phyloP scores from a whole-genome alignment of 2,329 filamentous ascomycete genomes.

The Zarea fungicola region DNA sequence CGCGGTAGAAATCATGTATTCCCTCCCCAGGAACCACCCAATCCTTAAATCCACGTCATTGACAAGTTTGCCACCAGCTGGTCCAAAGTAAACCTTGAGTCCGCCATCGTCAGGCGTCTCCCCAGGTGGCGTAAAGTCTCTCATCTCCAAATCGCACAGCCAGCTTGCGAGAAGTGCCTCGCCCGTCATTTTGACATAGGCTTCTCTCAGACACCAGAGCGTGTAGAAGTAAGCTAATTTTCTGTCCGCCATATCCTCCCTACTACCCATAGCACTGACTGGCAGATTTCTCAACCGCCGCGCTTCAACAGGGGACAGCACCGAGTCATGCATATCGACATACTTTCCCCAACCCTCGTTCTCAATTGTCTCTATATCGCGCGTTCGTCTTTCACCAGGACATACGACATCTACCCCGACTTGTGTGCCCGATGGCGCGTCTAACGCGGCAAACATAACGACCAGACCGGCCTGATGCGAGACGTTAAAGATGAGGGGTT shows the following conservation, averaged over 20 bases:
- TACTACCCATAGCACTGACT: slow-evolving; percentile 21
- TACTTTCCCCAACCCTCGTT: slow-evolving; percentile 59
- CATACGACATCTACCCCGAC: slow-evolving; percentile 75
- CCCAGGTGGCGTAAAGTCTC: slow-evolving; percentile 53
- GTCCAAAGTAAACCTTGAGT: slow-evolving; percentile 27
- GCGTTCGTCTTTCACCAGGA: slow-evolving; percentile 61
- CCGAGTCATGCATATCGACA: slow-evolving; percentile 67
- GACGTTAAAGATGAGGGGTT: slow-evolving; percentile 64
- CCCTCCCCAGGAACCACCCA: slow-evolving; percentile 37
- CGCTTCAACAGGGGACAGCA: slow-evolving; percentile 60
- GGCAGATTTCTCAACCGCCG: slow-evolving; percentile 52
- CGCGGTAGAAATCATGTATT: slow-evolving; percentile 52
- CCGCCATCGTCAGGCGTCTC: slow-evolving; percentile 16
- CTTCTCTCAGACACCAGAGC: slow-evolving; percentile 74
- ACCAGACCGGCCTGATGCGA: slow-evolving; percentile 75
- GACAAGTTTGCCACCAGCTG: slow-evolving; percentile 20
- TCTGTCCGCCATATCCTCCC: slow-evolving; percentile 33
- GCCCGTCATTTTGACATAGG: slow-evolving; percentile 78
- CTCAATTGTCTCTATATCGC: slow-evolving; percentile 52
- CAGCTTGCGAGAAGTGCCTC: slow-evolving; percentile 70
- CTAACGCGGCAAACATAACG: slow-evolving; percentile 52
- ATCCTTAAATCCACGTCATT: slow-evolving; percentile 31
- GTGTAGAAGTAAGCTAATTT: slow-evolving; percentile 65
- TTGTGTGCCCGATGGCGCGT: slow-evolving; percentile 31
- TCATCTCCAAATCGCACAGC: slow-evolving; percentile 66